Conservation (phyloP, 106 monocot species). For the Dendrobium huoshanense region DNA sequence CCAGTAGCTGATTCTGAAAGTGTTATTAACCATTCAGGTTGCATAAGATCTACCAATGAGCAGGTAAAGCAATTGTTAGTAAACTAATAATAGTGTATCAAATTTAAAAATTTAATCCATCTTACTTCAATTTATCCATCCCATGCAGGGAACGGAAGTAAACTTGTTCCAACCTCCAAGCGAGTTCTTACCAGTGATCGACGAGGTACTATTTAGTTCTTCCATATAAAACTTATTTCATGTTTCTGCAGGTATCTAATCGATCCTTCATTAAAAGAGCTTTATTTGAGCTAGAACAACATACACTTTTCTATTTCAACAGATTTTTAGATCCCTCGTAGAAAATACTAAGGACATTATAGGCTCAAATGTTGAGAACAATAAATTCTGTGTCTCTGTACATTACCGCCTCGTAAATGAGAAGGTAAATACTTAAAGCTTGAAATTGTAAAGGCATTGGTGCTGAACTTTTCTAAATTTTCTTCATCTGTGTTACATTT, state of each 20-base stretch:
- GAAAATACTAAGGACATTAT: constrained; percentile 45
- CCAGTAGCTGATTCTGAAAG: constrained; percentile 41
- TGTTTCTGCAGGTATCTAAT: not conserved
- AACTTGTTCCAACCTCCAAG: constrained; percentile 78
- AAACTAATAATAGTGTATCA: not conserved
- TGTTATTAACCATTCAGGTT: constrained; percentile 34
- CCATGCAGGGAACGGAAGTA: constrained; percentile 50
- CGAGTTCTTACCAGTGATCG: constrained; percentile 71
- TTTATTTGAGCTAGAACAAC: not conserved
- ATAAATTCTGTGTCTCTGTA: constrained; percentile 79
- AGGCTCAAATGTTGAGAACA: constrained; percentile 70
- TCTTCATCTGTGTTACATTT: not conserved
- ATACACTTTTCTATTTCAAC: not conserved
- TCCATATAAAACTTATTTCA: not conserved
- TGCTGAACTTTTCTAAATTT: not conserved
- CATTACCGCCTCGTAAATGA: constrained; percentile 75
- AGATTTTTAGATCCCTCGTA: constrained; percentile 78
- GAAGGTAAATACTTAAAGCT: constrained; percentile 27
- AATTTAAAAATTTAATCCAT: not conserved
- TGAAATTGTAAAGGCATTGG: not conserved
- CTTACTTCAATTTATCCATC: not conserved
- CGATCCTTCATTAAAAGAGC: not conserved
- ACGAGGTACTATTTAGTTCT: constrained; percentile 40
- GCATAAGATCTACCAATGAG: constrained; percentile 54
- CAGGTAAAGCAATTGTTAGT: constrained; percentile 25